Percentiles rank a stretch among this genome's conserved stretches.
Evolutionary conservation across 2,329 filamentous ascomycete species (phyloP).

Genomic region (Sporothrix phasma): DNA sequence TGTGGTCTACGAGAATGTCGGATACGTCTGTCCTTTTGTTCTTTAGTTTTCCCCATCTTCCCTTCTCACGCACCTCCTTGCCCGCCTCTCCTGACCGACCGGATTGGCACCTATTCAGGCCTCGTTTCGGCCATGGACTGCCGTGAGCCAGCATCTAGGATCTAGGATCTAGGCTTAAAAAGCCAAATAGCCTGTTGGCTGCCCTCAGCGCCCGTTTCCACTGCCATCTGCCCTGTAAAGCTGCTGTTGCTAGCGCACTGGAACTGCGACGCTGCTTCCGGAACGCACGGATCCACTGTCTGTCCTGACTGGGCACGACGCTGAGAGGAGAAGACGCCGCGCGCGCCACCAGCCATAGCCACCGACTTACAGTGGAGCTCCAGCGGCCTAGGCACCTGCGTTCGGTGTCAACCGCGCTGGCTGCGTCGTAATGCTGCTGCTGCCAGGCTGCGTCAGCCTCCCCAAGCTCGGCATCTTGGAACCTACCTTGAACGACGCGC

Average conservation of each 20-base stretch:
- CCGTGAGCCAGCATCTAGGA: background rate
- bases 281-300: background rate
- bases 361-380: background rate
- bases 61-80: too few relatives aligned
- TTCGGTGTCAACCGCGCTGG: background rate
- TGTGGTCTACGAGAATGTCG: too few relatives aligned
- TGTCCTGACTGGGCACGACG: background rate
- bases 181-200: background rate
- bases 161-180: background rate
- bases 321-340: background rate
- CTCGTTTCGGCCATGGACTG: slow-evolving; percentile 10
- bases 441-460: background rate
- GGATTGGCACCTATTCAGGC: slow-evolving; percentile 11
- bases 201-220: background rate
- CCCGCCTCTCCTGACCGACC: background rate
- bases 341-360: too few relatives aligned
- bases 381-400: background rate
- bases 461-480: background rate
- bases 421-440: background rate
- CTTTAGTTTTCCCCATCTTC: background rate
- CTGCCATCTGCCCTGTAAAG: background rate
- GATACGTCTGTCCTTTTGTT: background rate
- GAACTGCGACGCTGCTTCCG: background rate
- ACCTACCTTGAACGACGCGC: background rate
- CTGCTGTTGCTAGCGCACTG: background rate